Percentiles rank a stretch among this genome's conserved stretches.
Evolutionary conservation across 2,329 filamentous ascomycete genomes (phyloP).

Genomic region (Penicillium sp.): DNA sequence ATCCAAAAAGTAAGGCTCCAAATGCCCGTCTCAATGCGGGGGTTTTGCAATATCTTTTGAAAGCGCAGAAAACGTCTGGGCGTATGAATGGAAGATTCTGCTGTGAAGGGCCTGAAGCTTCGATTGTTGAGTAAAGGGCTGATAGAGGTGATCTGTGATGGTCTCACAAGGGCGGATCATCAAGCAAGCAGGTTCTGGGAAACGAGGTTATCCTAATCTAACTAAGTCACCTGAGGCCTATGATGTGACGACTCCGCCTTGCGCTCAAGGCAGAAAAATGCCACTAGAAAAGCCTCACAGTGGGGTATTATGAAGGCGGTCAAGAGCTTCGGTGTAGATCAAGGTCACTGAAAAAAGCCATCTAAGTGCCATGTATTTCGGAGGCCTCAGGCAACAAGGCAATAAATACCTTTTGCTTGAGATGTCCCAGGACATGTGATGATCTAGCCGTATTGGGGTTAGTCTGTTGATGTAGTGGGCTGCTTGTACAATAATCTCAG

Average conservation of each 20-base stretch:
- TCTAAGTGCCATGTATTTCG: neutral
- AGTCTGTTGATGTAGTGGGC: constrained; percentile 21
- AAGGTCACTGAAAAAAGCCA: no score
- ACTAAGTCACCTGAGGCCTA: constrained; percentile 17
- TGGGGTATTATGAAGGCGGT: constrained; percentile 5
- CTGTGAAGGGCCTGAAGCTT: no score
- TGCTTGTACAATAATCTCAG: constrained; percentile 18
- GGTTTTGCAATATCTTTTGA: no score
- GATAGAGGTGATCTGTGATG: constrained; percentile 3
- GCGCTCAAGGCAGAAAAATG: constrained; percentile 6
- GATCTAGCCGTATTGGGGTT: constrained; percentile 9
- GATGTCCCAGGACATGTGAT: constrained; percentile 11
- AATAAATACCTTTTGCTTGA: neutral
- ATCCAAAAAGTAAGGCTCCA: no score
- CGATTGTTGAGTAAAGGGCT: neutral
- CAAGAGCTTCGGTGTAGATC: neutral
- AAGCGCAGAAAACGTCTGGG: no score
- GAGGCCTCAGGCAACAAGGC: neutral
- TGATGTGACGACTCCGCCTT: constrained; percentile 8
- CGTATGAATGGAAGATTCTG: no score
- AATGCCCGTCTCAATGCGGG: no score
- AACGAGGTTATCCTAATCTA: constrained; percentile 22
- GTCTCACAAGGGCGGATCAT: constrained; percentile 6
- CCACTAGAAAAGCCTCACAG: constrained; percentile 6
- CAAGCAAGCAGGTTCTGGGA: constrained; percentile 7